Evolutionary conservation across 192 early-diverging fungal species (phyloP).

Genomic region (Coemansia sp.): DNA sequence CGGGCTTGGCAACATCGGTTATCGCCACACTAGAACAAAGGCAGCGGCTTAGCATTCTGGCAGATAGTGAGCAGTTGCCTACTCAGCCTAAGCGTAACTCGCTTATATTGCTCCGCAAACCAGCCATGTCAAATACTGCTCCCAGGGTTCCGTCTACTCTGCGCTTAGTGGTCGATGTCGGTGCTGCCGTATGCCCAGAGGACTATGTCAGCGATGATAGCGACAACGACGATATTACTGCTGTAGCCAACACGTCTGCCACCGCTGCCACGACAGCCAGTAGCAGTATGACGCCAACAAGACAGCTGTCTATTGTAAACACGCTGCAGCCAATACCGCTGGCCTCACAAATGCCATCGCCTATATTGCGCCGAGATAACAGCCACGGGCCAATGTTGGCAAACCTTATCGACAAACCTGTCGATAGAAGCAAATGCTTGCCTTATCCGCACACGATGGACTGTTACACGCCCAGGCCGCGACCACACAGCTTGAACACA

Average conservation of each 20-base stretch:
- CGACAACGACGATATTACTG: not conserved
- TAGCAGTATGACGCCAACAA: not conserved
- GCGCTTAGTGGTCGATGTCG: slow-evolving; percentile 32
- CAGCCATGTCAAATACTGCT: slow-evolving; percentile 11
- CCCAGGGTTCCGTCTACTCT: slow-evolving; percentile 49
- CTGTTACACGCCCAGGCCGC: slow-evolving; percentile 30
- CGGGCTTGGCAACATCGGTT: not conserved
- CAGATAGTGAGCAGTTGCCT: not conserved
- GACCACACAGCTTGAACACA: slow-evolving; percentile 32
- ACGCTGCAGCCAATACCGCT: not conserved
- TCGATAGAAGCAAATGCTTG: slow-evolving; percentile 19
- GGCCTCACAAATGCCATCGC: not conserved
- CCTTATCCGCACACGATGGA: slow-evolving; percentile 48
- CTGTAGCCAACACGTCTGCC: not conserved
- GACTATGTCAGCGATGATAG: not conserved
- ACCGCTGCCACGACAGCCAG: not conserved
- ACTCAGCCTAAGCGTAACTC: not conserved
- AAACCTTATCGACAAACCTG: slow-evolving; percentile 16
- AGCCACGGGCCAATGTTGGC: slow-evolving; percentile 29
- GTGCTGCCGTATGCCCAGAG: not conserved
- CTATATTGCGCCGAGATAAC: slow-evolving; percentile 23
- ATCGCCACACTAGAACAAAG: not conserved
- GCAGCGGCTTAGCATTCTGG: not conserved
- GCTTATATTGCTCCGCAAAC: not conserved
- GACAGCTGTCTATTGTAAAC: not conserved